These are phyloP conservation scores for Lumnitzera racemosa DNA, from an alignment of 345 rosid species.

Conservation along the genomic window DNA sequence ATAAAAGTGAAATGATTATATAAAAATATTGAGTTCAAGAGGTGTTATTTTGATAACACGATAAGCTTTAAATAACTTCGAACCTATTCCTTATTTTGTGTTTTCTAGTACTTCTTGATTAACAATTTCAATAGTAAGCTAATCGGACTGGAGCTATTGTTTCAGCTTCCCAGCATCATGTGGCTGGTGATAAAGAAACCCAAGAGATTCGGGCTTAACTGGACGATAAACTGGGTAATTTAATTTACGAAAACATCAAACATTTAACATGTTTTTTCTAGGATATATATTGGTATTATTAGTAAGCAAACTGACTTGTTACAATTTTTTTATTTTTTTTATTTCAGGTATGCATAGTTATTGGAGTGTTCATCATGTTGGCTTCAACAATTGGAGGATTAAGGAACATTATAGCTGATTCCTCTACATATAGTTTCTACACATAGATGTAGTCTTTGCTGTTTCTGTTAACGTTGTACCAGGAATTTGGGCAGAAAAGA, in stretches of 20 bases:
- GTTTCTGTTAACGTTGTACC: no score
- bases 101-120: not conserved
- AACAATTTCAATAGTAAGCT: not conserved
- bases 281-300: not conserved
- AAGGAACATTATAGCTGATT: constrained; percentile 68
- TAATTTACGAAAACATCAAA: not conserved
- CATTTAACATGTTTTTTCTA: not conserved
- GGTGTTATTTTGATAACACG: no score
- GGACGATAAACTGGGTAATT: constrained; percentile 91
- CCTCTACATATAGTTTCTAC: constrained; percentile 78
- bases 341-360: constrained; percentile 42
- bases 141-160: not conserved
- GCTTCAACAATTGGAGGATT: constrained; percentile 93
- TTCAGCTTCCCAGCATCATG: constrained; percentile 89
- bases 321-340: not conserved
- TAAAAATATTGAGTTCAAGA: no score
- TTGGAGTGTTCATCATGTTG: constrained; percentile 75
- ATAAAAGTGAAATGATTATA: no score
- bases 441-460: constrained; percentile 16
- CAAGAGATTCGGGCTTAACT: constrained; percentile 50
- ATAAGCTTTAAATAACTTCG: no score
- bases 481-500: no score
- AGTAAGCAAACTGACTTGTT: not conserved
- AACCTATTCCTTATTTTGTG: no score
- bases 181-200: constrained; percentile 95